phyloP scores from a whole-genome alignment of 306 rosid species.

The Medicago truncatula region MtrunA17r5.0-ANR NC_053048.1:51990501-51991000 shows the following conservation, averaged over 20 bases:
- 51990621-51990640: neutral
- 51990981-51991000: slow-evolving; percentile 34
- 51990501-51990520: neutral
- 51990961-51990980: neutral
- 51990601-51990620: neutral
- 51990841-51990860: neutral
- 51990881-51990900: neutral
- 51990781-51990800: neutral
- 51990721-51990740: neutral
- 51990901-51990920: too few species aligned
- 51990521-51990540: neutral
- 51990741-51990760: neutral
- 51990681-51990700: too few species aligned
- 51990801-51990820: too few species aligned
- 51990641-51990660: neutral
- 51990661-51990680: neutral
- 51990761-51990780: too few species aligned
- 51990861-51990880: too few species aligned
- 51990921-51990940: neutral
- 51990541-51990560: neutral
- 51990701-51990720: neutral
- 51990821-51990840: too few species aligned
- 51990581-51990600: neutral
- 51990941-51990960: too few species aligned
- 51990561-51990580: too few species aligned